Percentiles rank a stretch among this genome's conserved stretches.
Conservation (phyloP, 352 stramenopile species). For the Plasmopara muralis region DNA sequence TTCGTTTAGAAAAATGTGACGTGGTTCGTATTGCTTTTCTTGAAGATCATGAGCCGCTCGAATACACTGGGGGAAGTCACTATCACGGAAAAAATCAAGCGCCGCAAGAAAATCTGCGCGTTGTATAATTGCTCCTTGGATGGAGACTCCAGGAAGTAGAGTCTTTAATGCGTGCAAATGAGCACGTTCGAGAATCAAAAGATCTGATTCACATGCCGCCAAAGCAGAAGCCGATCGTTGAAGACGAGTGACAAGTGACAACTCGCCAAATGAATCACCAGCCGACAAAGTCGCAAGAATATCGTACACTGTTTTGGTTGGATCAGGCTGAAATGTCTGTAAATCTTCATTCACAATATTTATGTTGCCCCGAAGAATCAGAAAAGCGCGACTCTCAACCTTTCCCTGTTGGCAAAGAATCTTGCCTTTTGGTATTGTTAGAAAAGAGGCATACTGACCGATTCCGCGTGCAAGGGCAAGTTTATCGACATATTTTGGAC, state of each 20-base stretch:
- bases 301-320: constrained; percentile 40
- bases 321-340: constrained; percentile 17
- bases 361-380: constrained; percentile 71
- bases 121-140: constrained; percentile 68
- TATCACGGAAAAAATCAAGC: constrained; percentile 49
- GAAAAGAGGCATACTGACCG: constrained; percentile 43
- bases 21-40: constrained; percentile 44
- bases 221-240: constrained; percentile 62
- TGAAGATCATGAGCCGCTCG: constrained; percentile 65
- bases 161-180: constrained; percentile 35
- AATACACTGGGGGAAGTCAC: constrained; percentile 68
- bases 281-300: constrained; percentile 60
- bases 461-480: constrained; percentile 47
- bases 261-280: constrained; percentile 65
- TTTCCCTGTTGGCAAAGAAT: constrained; percentile 64
- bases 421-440: constrained; percentile 42
- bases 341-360: constrained; percentile 77
- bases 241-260: constrained; percentile 65
- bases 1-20: constrained; percentile 57
- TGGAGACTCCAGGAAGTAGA: constrained; percentile 43
- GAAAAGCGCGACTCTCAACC: constrained; percentile 68
- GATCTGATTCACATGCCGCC: constrained; percentile 51
- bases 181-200: constrained; percentile 66
- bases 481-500: constrained; percentile 38
- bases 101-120: constrained; percentile 56